These are phyloP conservation scores for Colletotrichum aenigma DNA, from an alignment of 2,329 filamentous ascomycete genomes.

Conservation along the genomic window DNA sequence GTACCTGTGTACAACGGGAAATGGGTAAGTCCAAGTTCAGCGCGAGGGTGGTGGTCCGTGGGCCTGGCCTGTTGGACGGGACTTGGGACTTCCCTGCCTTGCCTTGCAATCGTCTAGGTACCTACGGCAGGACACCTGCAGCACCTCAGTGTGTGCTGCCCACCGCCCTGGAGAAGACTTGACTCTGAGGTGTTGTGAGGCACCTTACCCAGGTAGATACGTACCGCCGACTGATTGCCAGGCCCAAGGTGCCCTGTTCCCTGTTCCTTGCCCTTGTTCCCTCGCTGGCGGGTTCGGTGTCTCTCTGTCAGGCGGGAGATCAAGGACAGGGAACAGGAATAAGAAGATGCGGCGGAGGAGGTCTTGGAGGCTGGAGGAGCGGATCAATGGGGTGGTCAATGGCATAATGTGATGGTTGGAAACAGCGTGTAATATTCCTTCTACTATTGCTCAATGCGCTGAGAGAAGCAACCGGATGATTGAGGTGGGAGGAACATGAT, in stretches of 20 bases:
- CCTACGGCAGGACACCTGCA: not conserved
- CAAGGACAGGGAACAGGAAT: not conserved
- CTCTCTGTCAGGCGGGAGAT: conserved; percentile 5
- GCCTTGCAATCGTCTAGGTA: not conserved
- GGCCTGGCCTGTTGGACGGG: not conserved
- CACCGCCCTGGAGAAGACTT: not conserved
- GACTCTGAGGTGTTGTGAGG: not conserved
- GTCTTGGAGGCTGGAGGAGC: not conserved
- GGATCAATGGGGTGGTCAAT: not conserved
- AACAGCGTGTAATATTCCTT: not conserved
- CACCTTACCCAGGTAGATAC: too few species aligned
- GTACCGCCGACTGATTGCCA: not conserved
- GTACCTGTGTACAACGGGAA: not conserved
- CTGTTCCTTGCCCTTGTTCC: not conserved
- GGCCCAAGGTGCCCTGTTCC: not conserved
- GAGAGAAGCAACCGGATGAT: not conserved
- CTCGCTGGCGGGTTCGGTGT: not conserved
- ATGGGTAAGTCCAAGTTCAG: not conserved
- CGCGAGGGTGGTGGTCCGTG: not conserved
- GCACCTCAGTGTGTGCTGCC: not conserved
- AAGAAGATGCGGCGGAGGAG: not conserved
- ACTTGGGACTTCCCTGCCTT: not conserved
- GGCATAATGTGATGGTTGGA: not conserved
- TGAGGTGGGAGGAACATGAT: not conserved
- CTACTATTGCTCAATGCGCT: not conserved